A percentile compares a stretch with the other conserved stretches of the same genome.
Conservation (phyloP, 1,284 basidiomycete species). For the Anthracocystis walkeri region DNA sequence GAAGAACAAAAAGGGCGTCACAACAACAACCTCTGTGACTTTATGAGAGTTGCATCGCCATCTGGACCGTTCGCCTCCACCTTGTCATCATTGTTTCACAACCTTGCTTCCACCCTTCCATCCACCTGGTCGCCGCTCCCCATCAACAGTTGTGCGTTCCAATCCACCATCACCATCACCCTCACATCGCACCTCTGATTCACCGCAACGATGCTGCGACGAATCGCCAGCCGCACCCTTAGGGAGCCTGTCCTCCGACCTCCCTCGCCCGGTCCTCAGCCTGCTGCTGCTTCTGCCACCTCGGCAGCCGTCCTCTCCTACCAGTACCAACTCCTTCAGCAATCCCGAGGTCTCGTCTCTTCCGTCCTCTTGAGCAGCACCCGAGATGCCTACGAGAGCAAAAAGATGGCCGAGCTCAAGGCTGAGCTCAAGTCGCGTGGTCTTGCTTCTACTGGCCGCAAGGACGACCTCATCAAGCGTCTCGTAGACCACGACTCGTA, state of each 20-base stretch:
- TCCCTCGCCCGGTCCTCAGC: constrained; percentile 38
- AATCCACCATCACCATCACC: constrained; percentile 1
- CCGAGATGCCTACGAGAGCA: constrained; percentile 58
- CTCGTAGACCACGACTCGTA: constrained; percentile 56
- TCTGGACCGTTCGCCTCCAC: constrained; percentile 1
- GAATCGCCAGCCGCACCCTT: constrained; percentile 50
- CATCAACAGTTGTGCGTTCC: background rate
- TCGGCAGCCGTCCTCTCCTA: constrained; percentile 48
- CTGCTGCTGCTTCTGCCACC: constrained; percentile 30
- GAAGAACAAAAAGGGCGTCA: background rate
- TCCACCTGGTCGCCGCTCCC: constrained; percentile 11
- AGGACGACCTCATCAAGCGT: constrained; percentile 62
- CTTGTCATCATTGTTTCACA: background rate
- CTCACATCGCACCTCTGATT: no score
- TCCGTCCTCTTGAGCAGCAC: constrained; percentile 62
- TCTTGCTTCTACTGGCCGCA: constrained; percentile 58
- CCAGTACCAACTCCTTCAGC: constrained; percentile 51
- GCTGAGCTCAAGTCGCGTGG: constrained; percentile 60
- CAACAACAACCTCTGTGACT: constrained; percentile 1
- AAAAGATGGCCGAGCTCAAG: constrained; percentile 59
- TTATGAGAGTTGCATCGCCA: background rate
- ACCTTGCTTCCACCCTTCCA: constrained; percentile 3
- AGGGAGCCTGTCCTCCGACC: constrained; percentile 41
- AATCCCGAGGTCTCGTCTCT: constrained; percentile 56
- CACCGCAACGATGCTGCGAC: constrained; percentile 43